Percentiles rank a stretch among this genome's conserved stretches.
Evolutionary conservation across 305 asterid genomes (phyloP).

Genomic region (Solanum hybrid): DNA sequence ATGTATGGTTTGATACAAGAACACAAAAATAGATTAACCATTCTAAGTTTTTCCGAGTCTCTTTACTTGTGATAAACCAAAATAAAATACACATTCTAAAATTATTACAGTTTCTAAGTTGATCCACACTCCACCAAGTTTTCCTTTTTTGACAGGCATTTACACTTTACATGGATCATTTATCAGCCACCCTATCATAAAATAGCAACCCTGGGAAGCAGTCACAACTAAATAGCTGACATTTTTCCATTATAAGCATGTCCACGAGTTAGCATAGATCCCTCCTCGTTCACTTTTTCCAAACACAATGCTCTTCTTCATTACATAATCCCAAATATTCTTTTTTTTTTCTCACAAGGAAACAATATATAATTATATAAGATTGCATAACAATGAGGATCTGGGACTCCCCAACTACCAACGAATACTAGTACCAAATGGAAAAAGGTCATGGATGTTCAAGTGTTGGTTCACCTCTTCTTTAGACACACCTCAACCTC

Average conservation of each 20-base stretch:
- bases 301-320: background rate
- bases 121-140: background rate
- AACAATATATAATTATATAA: background rate
- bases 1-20: background rate
- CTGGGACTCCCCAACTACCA: background rate
- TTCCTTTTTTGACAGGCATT: background rate
- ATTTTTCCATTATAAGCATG: background rate
- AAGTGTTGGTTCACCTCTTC: background rate
- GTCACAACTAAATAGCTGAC: background rate
- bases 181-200: background rate
- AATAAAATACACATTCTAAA: background rate
- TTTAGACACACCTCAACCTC: background rate
- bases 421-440: background rate
- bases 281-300: background rate
- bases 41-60: background rate
- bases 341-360: background rate
- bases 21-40: background rate
- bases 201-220: background rate
- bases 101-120: background rate
- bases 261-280: background rate
- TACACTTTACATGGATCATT: background rate
- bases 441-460: background rate
- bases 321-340: background rate
- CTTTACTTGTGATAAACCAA: background rate
- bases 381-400: background rate